These are phyloP conservation scores for Phoma sp. DNA, from an alignment of 2,329 filamentous ascomycete species.

Conservation along the genomic window DNA sequence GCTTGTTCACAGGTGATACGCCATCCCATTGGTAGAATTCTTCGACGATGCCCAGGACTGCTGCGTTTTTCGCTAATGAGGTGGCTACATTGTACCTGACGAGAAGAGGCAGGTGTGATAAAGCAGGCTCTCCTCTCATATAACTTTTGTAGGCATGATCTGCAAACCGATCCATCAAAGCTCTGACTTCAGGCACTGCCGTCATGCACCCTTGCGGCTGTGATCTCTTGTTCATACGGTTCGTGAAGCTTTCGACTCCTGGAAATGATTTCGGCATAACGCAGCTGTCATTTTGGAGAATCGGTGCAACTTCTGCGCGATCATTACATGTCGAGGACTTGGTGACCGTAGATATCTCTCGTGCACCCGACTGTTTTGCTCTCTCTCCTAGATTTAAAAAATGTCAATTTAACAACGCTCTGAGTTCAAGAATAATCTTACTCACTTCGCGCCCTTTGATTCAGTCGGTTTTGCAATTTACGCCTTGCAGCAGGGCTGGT, in stretches of 20 bases:
- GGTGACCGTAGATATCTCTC: background rate
- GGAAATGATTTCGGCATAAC: background rate
- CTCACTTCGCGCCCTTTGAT: slow-evolving; percentile 23
- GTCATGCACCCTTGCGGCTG: slow-evolving; percentile 10
- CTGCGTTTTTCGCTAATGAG: slow-evolving; percentile 18
- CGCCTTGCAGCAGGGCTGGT: slow-evolving; percentile 20
- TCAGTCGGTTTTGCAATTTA: slow-evolving; percentile 29
- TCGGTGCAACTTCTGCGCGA: background rate
- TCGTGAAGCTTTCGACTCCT: too few relatives aligned
- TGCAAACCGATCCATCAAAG: slow-evolving; percentile 21
- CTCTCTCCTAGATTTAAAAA: slow-evolving; percentile 1
- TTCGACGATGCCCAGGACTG: slow-evolving; percentile 14
- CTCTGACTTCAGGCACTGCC: slow-evolving; percentile 13
- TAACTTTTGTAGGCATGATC: slow-evolving; percentile 27
- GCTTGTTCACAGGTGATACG: slow-evolving; percentile 24
- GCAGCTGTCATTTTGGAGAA: too few relatives aligned
- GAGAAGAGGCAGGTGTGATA: slow-evolving; percentile 21
- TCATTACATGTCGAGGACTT: background rate
- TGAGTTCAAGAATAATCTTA: background rate
- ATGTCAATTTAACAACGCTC: too few relatives aligned
- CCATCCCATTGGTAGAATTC: slow-evolving; percentile 19
- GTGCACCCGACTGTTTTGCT: background rate
- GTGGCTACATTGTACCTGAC: slow-evolving; percentile 20
- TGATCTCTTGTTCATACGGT: background rate
- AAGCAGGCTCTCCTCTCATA: slow-evolving; percentile 18